phyloP scores from a whole-genome alignment of 2,329 filamentous ascomycete genomes.

The Scorias spongiosa region DNA sequence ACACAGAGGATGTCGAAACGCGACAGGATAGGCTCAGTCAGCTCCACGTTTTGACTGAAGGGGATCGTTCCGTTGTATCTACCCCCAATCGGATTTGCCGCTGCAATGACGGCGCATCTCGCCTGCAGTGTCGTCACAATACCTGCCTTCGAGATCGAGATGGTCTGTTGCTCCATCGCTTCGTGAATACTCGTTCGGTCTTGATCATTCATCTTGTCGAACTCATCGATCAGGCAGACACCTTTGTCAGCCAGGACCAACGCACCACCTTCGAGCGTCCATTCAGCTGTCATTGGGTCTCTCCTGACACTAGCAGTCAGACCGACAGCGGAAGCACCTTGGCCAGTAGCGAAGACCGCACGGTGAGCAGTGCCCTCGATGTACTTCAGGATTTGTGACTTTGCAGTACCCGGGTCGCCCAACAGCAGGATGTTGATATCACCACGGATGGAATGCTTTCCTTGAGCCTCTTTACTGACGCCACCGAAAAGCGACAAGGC shows the following conservation, averaged over 20 bases:
- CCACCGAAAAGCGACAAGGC: slow-evolving; percentile 90
- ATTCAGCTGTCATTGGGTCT: slow-evolving; percentile 89
- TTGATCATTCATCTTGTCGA: slow-evolving; percentile 99
- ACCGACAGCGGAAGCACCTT: slow-evolving; percentile 94
- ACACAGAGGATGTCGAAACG: slow-evolving; percentile 97
- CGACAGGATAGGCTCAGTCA: slow-evolving; percentile 92
- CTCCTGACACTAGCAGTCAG: slow-evolving; percentile 90
- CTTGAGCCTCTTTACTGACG: slow-evolving; percentile 79
- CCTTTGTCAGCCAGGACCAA: slow-evolving; percentile 89
- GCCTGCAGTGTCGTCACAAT: slow-evolving; percentile 96
- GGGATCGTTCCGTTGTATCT: slow-evolving; percentile 94
- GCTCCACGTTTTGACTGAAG: slow-evolving; percentile 88
- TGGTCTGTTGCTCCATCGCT: slow-evolving; percentile 99
- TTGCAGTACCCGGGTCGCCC: slow-evolving; percentile 93
- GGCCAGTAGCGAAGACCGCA: slow-evolving; percentile 92
- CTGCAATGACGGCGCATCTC: slow-evolving; percentile 88
- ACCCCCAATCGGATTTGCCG: slow-evolving; percentile 89
- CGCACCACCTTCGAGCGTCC: slow-evolving; percentile 92
- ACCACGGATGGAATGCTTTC: slow-evolving; percentile 78
- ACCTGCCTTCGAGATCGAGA: slow-evolving; percentile 95
- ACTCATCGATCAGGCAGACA: slow-evolving; percentile 93
- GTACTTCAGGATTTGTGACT: slow-evolving; percentile 95
- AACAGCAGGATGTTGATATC: slow-evolving; percentile 96
- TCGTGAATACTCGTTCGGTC: slow-evolving; percentile 97
- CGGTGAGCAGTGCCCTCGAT: slow-evolving; percentile 94